A percentile compares a stretch with the other conserved stretches of the same genome.
phyloP scores from a whole-genome alignment of 257 asterid genomes.

The Gentiana dahurica region DNA sequence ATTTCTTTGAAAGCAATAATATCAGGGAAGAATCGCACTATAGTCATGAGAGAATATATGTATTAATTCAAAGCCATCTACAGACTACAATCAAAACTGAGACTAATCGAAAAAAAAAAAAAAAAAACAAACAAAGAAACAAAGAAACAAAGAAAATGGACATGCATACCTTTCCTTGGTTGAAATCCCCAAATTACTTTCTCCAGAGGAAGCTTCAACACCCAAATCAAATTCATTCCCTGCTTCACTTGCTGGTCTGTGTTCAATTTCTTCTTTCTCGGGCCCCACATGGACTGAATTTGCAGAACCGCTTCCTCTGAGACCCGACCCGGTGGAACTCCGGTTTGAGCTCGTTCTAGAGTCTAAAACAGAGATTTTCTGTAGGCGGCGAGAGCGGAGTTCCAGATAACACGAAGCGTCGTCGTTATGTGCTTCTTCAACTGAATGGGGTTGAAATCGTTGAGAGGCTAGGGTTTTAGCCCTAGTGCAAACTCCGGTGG shows the following conservation, averaged over 20 bases:
- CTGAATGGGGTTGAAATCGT: slow-evolving; percentile 22
- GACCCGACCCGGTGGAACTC: slow-evolving; percentile 2
- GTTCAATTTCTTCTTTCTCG: slow-evolving; percentile 6
- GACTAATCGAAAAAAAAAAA: neutral
- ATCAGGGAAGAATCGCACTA: neutral
- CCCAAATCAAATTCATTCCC: slow-evolving; percentile 17
- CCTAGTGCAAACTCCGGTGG: slow-evolving; percentile 67
- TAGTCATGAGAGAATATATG: neutral
- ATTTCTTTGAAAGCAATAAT: neutral
- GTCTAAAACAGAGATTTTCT: too few relatives aligned
- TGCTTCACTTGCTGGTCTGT: slow-evolving; percentile 7
- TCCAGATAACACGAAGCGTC: too few relatives aligned
- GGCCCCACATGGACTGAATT: slow-evolving; percentile 19
- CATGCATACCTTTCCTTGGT: slow-evolving; percentile 31
- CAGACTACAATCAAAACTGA: neutral
- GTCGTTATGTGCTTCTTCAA: too few relatives aligned
- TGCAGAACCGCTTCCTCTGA: slow-evolving; percentile 11
- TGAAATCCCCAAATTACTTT: slow-evolving; percentile 27
- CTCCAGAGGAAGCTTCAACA: slow-evolving; percentile 44
- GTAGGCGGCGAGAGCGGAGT: too few relatives aligned
- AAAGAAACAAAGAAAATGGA: neutral
- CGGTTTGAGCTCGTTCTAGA: neutral
- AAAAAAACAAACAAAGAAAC: neutral
- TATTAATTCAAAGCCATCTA: neutral
- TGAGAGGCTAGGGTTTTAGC: slow-evolving; percentile 71